A percentile compares a stretch with the other conserved stretches of the same genome.
Conservation (phyloP, 225 moss, liverwort and hornwort species). For the Physcomitrium patens region DNA sequence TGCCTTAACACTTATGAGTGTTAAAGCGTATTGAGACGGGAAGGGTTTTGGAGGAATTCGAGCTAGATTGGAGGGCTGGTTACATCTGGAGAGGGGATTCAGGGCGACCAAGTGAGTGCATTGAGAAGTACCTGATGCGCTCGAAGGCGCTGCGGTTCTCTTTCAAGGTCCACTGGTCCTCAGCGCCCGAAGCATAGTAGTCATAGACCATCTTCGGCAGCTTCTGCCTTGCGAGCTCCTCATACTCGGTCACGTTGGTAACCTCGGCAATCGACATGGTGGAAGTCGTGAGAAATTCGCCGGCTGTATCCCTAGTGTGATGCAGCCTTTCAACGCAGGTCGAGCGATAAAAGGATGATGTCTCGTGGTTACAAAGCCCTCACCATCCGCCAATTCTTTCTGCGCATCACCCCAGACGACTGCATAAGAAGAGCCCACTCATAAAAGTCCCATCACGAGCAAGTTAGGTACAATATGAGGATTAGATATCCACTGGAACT, state of each 20-base stretch:
- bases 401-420: too few species aligned
- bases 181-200: constrained; percentile 77
- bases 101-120: not conserved
- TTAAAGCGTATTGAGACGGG: too few species aligned
- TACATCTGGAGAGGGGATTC: too few species aligned
- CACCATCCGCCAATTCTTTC: too few species aligned
- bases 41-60: too few species aligned
- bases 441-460: too few species aligned
- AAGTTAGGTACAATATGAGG: too few species aligned
- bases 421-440: too few species aligned
- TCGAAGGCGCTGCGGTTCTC: constrained; percentile 75
- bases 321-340: not conserved
- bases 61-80: too few species aligned
- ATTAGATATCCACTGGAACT: too few species aligned
- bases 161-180: constrained; percentile 78
- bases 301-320: not conserved
- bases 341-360: not conserved
- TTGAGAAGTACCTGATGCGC: constrained; percentile 60
- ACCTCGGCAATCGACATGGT: constrained; percentile 49
- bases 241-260: constrained; percentile 69
- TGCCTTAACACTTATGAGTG: not conserved
- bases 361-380: too few species aligned
- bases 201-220: constrained; percentile 77
- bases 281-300: not conserved
- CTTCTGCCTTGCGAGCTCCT: constrained; percentile 77